Evolutionary conservation across 2,329 filamentous ascomycete species (phyloP), one percentile per base, ranked within the genome.

Genomic region (Trichoderma aggressivum): DNA sequence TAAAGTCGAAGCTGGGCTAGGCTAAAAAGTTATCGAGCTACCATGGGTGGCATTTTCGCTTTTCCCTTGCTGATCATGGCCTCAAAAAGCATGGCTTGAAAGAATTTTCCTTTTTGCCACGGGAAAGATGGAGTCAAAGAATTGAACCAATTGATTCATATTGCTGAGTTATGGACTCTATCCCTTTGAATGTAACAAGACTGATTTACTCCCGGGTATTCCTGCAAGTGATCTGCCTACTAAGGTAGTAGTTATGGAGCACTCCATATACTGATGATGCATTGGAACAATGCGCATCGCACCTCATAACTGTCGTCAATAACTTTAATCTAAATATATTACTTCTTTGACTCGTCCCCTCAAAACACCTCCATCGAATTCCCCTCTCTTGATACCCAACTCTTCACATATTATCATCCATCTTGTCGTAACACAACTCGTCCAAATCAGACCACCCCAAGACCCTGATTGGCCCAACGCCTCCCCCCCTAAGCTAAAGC

Each of bases 391-490:
- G n/a, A 24, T 39, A 24, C 32, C 58, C 32, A n/a, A 26, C 1
- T 36, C 30, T 7, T 28, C 55, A 32, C 7, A 14, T 5, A n/a
- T 28, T 5, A n/a, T 28, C 28, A 11, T 12, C 28, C 12, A 7
- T 53, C 14, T 18, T 43, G 39, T 24, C 39, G 47, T 53, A n/a
- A 56, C 53, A 56, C n/a, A 56, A 56, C 7, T 5, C 34, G 5
- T n/a, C 26, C 53, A 67, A 59, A 43, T 58, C 64, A 66, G 63
- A 26, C 63, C 63, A 66, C 63, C 50, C 24, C 18, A 7, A 16
- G 7, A 5, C 26, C n/a, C 65, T 43, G 32, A 59, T 59, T 36
- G 64, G 64, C 64, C 47, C 47, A 34, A 24, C 36, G 10, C 28
- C 32, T n/a, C 50, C 47, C 30, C 53, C 16, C 30, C 47, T 21